A percentile compares a stretch with the other conserved stretches of the same genome.
Evolutionary conservation across 208 protist species (phyloP).

Genomic region (Trypanosoma congolense): DNA sequence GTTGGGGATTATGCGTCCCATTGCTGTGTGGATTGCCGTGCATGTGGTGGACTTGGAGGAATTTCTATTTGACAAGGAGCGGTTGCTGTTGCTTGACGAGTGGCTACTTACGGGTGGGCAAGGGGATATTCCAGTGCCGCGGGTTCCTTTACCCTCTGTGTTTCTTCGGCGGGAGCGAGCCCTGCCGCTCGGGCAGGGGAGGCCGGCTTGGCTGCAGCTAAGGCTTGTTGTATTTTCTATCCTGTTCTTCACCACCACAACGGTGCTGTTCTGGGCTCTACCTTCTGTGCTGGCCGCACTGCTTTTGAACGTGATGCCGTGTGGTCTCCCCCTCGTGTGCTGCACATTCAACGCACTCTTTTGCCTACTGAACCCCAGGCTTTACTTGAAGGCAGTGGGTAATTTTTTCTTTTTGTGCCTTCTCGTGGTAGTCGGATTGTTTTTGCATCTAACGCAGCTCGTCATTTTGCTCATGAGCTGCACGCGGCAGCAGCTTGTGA

Average conservation of each 20-base stretch:
- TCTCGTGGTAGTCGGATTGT: slow-evolving; percentile 5
- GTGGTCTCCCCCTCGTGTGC: slow-evolving; percentile 16
- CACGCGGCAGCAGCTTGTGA: slow-evolving; percentile 13
- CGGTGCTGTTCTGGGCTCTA: slow-evolving; percentile 37
- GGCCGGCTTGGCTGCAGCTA: slow-evolving; percentile 29
- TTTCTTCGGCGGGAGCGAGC: slow-evolving; percentile 44
- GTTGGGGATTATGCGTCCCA: slow-evolving; percentile 36
- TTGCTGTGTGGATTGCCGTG: slow-evolving; percentile 32
- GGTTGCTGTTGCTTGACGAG: slow-evolving; percentile 25
- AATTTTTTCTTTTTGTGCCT: slow-evolving; percentile 13
- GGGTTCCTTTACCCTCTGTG: slow-evolving; percentile 18
- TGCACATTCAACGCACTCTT: slow-evolving; percentile 19
- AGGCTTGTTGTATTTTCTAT: slow-evolving; percentile 44
- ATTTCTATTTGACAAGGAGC: slow-evolving; percentile 63
- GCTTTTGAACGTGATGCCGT: slow-evolving; percentile 12
- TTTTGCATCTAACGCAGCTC: slow-evolving; percentile 4
- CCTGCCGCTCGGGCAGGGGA: slow-evolving; percentile 16
- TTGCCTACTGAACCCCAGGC: slow-evolving; percentile 12
- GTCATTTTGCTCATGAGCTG: neutral
- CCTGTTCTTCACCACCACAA: slow-evolving; percentile 38
- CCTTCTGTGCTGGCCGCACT: slow-evolving; percentile 32
- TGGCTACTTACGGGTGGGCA: slow-evolving; percentile 30
- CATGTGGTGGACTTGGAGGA: slow-evolving; percentile 46
- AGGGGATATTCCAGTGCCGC: slow-evolving; percentile 35
- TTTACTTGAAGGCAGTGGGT: slow-evolving; percentile 3